These are phyloP conservation scores for Coleophoma crateriformis DNA, from an alignment of 2,329 filamentous ascomycete genomes.

Conservation along the genomic window DNA sequence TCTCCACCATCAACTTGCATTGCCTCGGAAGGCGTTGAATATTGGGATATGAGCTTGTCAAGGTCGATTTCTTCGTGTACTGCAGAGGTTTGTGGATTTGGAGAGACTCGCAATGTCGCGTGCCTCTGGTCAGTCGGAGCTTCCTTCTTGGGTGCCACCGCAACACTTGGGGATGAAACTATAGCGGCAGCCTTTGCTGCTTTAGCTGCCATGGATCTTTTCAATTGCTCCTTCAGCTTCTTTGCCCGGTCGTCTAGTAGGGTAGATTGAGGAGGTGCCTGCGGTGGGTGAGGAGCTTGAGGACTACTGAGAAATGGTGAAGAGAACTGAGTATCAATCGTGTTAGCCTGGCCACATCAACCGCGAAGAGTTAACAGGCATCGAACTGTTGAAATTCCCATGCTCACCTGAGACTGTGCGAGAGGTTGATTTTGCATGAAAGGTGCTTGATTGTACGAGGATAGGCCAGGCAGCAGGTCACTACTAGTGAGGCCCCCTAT, in stretches of 20 bases:
- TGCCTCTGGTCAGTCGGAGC: neutral
- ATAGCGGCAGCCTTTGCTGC: too few species aligned
- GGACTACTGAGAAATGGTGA: slow-evolving; percentile 11
- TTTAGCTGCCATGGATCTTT: too few species aligned
- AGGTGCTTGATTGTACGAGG: slow-evolving; percentile 13
- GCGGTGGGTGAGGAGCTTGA: slow-evolving; percentile 5
- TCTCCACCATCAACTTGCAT: neutral
- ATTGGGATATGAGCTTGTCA: slow-evolving; percentile 2
- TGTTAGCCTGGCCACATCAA: slow-evolving; percentile 8
- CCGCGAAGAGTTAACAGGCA: neutral
- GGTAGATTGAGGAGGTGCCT: slow-evolving; percentile 10
- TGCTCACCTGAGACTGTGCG: slow-evolving; percentile 17
- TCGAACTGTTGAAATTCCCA: neutral
- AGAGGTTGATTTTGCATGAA: slow-evolving; percentile 18
- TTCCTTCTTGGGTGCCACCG: neutral
- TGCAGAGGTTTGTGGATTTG: slow-evolving; percentile 8
- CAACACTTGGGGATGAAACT: too few species aligned
- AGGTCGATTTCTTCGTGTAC: slow-evolving; percentile 1
- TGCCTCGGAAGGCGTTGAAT: neutral
- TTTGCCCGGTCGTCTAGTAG: slow-evolving; percentile 23
- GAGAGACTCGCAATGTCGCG: slow-evolving; percentile 9
- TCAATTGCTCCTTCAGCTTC: slow-evolving; percentile 24
- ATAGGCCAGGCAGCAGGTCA: slow-evolving; percentile 15
- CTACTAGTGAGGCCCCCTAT: slow-evolving; percentile 8
- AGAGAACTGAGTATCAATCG: slow-evolving; percentile 13